Conservation (phyloP, 352 stramenopile species). For the Aphanomyces stellatus region DNA sequence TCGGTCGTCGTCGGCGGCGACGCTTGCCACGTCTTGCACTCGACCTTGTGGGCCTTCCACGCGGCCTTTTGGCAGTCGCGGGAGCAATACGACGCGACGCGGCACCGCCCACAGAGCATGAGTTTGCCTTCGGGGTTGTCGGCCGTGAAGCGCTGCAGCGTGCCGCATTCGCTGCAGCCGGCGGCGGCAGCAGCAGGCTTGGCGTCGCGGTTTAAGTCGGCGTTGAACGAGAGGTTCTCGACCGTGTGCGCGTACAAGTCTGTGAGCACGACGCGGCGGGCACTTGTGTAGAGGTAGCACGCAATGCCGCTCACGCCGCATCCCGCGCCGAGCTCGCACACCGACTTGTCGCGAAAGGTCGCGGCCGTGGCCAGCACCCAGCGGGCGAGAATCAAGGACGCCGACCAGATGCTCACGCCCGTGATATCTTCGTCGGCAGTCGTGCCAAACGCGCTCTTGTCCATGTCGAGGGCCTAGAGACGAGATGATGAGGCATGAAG, state of each 20-base stretch:
- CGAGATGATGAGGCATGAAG: background rate
- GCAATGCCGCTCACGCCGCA: constrained; percentile 78
- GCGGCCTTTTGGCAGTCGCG: constrained; percentile 80
- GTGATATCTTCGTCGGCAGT: constrained; percentile 81
- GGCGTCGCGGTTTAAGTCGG: constrained; percentile 49
- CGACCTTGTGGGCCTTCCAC: constrained; percentile 77
- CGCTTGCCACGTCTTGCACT: constrained; percentile 49
- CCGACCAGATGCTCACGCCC: constrained; percentile 84
- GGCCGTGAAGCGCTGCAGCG: constrained; percentile 58
- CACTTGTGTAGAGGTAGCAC: constrained; percentile 66
- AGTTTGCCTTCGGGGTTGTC: constrained; percentile 83
- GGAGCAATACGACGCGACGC: constrained; percentile 69
- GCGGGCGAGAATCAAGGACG: constrained; percentile 70
- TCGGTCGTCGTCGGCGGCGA: background rate
- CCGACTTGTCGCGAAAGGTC: constrained; percentile 57
- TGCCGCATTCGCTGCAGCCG: constrained; percentile 58
- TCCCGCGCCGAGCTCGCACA: constrained; percentile 75
- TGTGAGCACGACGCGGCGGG: constrained; percentile 67
- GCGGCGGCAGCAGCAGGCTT: constrained; percentile 22
- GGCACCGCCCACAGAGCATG: constrained; percentile 75
- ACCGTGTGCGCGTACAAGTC: constrained; percentile 79
- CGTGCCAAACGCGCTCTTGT: constrained; percentile 69
- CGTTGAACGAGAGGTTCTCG: constrained; percentile 74
- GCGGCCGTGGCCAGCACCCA: constrained; percentile 66
- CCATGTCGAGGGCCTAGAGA: constrained; percentile 55